phyloP scores from a whole-genome alignment of 495 filamentous ascomycete genomes.

The Lophiotrema nucula region DNA sequence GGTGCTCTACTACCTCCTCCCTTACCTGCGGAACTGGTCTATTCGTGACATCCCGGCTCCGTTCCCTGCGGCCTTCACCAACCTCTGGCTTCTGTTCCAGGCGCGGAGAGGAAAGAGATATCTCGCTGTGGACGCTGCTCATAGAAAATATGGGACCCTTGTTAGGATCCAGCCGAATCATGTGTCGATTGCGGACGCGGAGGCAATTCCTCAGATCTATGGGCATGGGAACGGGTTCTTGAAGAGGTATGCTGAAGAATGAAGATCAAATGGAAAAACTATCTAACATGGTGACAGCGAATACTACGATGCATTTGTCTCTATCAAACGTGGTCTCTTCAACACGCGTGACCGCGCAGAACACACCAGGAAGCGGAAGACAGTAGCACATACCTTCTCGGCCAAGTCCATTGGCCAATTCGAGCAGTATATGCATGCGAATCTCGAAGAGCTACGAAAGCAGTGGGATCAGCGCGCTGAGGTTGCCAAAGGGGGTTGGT shows the following conservation, averaged over 20 bases:
- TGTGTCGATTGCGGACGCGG: slow-evolving; percentile 59
- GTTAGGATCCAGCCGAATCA: slow-evolving; percentile 62
- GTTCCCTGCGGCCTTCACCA: slow-evolving; percentile 67
- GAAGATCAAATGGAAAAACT: not conserved
- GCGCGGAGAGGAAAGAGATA: slow-evolving; percentile 67
- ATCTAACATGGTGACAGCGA: slow-evolving; percentile 46
- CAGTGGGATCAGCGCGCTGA: slow-evolving; percentile 61
- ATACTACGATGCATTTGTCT: slow-evolving; percentile 91
- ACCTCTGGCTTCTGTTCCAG: slow-evolving; percentile 75
- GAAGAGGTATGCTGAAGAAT: slow-evolving; percentile 38
- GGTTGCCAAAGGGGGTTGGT: slow-evolving; percentile 49
- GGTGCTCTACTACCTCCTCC: slow-evolving; percentile 63
- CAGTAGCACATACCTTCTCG: slow-evolving; percentile 82
- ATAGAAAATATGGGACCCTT: slow-evolving; percentile 66
- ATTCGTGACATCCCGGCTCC: slow-evolving; percentile 68
- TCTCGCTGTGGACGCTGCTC: slow-evolving; percentile 64
- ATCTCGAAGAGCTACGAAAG: slow-evolving; percentile 69
- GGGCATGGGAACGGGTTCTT: slow-evolving; percentile 49
- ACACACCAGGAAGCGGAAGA: slow-evolving; percentile 88
- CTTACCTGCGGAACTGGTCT: slow-evolving; percentile 65
- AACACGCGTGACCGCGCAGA: slow-evolving; percentile 81
- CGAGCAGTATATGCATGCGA: slow-evolving; percentile 83
- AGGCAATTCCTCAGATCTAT: slow-evolving; percentile 57
- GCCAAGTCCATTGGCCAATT: slow-evolving; percentile 80
- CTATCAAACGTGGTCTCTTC: slow-evolving; percentile 82